Percentiles rank a stretch among this genome's conserved stretches.
Conservation (phyloP, 1,284 basidiomycete genomes). For the Pascua guehoae region DNA sequence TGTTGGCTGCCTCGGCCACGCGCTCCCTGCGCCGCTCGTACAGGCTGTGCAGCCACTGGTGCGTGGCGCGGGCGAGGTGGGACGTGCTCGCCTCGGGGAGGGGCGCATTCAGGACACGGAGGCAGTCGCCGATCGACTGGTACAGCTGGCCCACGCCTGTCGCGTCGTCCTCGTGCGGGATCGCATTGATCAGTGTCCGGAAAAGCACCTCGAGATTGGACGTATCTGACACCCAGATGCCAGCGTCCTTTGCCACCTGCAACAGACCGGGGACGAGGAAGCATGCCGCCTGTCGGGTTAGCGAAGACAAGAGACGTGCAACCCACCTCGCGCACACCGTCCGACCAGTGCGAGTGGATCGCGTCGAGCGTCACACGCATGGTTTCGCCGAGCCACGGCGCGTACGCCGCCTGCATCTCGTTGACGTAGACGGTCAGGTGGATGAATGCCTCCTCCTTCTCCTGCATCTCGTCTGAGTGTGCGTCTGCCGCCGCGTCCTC, state of each 20-base stretch:
- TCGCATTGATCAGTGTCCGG: conserved; percentile 62
- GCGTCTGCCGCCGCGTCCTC: conserved; percentile 48
- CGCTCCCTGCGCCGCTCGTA: conserved; percentile 14
- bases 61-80: conserved; percentile 15
- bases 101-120: conserved; percentile 57
- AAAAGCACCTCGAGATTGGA: conserved; percentile 68
- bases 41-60: conserved; percentile 13
- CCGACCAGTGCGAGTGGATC: conserved; percentile 71
- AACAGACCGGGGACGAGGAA: conserved; percentile 67
- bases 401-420: conserved; percentile 64
- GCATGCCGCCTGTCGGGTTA: conserved; percentile 13
- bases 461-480: conserved; percentile 69
- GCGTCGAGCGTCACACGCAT: conserved; percentile 69
- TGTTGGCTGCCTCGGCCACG: conserved; percentile 1
- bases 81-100: conserved; percentile 22
- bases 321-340: conserved; percentile 68
- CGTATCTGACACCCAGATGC: conserved; percentile 63
- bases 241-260: conserved; percentile 59
- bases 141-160: conserved; percentile 59
- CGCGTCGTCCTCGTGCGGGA: conserved; percentile 63
- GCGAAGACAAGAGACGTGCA: neutral
- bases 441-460: conserved; percentile 78
- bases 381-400: conserved; percentile 65
- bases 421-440: conserved; percentile 75
- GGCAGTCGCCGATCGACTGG: conserved; percentile 66